Base-by-base conservation (phyloP, 1,284 basidiomycete genomes). In the Termitomyces sp. region DNA sequence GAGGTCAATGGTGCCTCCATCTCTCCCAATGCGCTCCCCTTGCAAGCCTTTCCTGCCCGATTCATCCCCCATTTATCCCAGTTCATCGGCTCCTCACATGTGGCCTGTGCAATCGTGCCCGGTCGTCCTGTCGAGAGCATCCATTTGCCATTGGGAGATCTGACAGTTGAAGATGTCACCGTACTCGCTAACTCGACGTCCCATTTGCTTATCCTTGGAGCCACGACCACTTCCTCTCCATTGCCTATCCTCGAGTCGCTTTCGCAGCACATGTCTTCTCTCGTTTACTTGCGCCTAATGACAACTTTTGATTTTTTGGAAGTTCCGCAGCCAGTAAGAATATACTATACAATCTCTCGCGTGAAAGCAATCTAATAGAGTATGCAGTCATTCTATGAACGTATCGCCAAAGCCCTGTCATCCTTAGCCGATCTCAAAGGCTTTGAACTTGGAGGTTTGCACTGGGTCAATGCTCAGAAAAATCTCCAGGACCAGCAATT, bases 361-460 rank as follows among this genome's bases (percentile, higher is more conserved):
- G 51, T 57, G 56, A 34, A 33, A 36, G 19, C 39, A 58, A 49
- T 56, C 58, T 57, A 49, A 52, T 52, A 50, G 53, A 56, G 57
- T 55, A 59, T 56, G 54, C 50, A 55, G 87, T 72, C 75, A 26
- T 86, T 86, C 64, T 86, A 85, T 64, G 70, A 80, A 49, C 75
- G 83, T 59, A 79, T 87, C 46, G 78, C 84, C 50, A 70, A 70
- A 34, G 73, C 73, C 10, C 75, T 89, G 58, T 72, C 75, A n/a
- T 74, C 75, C 3, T 75, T 89, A 57, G 72, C 78, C 19, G 68
- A 77, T 50, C 74, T 90, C 28, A 69, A 75, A 56, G 77, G 78
- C 41, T 88, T 89, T 64, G 86, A 89, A 64, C 77, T 89, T 34
- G 84, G 78, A 43, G 86, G 88, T 34, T 81, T 88, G 70, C 84